These are phyloP conservation scores for Lenwebbia sp. DNA, from an alignment of 345 rosid species.

Conservation along the genomic window DNA sequence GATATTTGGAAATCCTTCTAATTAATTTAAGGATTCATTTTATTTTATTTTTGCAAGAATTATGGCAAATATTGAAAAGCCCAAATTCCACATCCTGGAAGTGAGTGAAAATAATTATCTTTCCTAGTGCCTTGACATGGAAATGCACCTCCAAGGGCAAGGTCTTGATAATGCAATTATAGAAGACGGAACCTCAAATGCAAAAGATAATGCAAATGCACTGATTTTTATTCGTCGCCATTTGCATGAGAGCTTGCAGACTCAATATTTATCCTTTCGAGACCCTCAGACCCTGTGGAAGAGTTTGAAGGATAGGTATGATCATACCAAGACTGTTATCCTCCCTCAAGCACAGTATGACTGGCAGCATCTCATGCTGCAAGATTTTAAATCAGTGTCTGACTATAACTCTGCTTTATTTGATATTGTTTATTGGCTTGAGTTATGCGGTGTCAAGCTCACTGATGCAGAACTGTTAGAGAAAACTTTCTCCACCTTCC, in stretches of 20 bases:
- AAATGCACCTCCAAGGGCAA: no score
- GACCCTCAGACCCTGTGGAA: not conserved
- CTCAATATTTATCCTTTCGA: not conserved
- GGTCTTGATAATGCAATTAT: no score
- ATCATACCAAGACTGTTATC: not conserved
- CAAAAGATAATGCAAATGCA: no score
- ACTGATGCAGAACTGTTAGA: not conserved
- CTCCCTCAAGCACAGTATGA: not conserved
- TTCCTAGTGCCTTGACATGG: no score
- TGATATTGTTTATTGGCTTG: not conserved
- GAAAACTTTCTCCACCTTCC: not conserved
- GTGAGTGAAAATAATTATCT: no score
- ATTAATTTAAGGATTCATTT: no score
- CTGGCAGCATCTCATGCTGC: accelerated
- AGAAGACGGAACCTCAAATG: no score
- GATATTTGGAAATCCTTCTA: no score
- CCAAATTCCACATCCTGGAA: no score
- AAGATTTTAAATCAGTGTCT: not conserved
- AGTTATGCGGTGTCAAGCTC: not conserved
- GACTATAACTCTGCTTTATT: not conserved
- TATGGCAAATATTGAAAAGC: no score
- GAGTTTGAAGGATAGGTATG: not conserved
- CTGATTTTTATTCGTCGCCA: not conserved
- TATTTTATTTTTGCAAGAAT: no score
- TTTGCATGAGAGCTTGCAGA: not conserved